Evolutionary conservation across 192 early-diverging fungal genomes (phyloP), one percentile per base, ranked within the genome.

Genomic region (Entomortierella parvispora): DNA sequence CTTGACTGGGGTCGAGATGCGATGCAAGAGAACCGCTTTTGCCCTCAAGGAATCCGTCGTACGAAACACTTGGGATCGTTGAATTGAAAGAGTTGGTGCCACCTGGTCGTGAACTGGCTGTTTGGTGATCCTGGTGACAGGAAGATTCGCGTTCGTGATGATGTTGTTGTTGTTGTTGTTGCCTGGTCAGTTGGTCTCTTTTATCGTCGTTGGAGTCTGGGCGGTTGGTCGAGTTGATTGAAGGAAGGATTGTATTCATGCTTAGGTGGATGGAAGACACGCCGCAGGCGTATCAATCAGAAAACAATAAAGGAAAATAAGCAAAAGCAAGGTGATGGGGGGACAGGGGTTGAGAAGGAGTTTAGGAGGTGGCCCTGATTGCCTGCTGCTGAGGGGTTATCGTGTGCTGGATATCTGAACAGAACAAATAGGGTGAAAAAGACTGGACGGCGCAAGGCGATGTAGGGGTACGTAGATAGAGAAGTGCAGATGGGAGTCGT

Each of bases 201-300:
- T 34, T 55, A 26, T 67, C 45, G 8, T 68, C 33, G 32, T 59
- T 49, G 17, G 55, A 57, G 37, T 57, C 57, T 59, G 26, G 18
- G 47, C 48, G 66, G 40, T 43, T 68, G 66, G 66, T 34, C 47
- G 32, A 25, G 58, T 55, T 50, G 20, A 52, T 57, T 34, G 48
- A 20, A 15, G 37, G 47, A 20, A 44, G 58, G 37, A 51, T 46
- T 1, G 65, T 68, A 37, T 68, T 68, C 66, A 68, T 68, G 49
- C 62, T 63, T 63, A 15, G 17, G 17, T 47, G 54, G 9, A 43
- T 32, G 23, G 42, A 25, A 32, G 33, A 48, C 29, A 22, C 37
- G 59, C 29, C 40, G 31, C 31, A 45, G 45, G 32, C 22, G 43
- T 28, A 48, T 48, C 29, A 29, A n/a, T 20, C n/a, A 49, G 44